Conservation (phyloP, 2,329 filamentous ascomycete genomes). For the Fusarium burgessii region DNA sequence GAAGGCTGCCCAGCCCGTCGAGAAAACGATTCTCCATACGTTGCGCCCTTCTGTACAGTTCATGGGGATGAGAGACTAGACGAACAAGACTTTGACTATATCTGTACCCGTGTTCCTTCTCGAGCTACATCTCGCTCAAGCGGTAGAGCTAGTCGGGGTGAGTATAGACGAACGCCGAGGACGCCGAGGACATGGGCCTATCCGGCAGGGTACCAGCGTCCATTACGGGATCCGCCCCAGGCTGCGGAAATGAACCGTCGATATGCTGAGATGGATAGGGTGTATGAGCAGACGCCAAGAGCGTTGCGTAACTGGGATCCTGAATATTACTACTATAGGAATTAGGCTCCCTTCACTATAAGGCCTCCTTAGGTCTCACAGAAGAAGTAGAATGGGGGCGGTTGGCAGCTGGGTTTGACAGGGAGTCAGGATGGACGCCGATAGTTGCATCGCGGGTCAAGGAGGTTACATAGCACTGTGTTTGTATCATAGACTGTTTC, state of each 20-base stretch:
- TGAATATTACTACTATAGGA: not conserved
- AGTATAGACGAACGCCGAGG: not conserved
- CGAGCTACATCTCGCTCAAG: not conserved
- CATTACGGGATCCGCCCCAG: not conserved
- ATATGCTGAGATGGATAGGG: not conserved
- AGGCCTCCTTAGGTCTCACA: not conserved
- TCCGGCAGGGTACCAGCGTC: not conserved
- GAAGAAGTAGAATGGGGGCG: not conserved
- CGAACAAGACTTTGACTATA: fast-evolving
- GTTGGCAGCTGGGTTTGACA: not conserved
- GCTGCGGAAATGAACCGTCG: not conserved
- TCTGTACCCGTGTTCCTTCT: fast-evolving
- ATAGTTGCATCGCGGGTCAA: too few species aligned
- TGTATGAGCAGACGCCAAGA: not conserved
- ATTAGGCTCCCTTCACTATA: not conserved
- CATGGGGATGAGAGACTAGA: not conserved
- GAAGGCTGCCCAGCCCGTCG: not conserved
- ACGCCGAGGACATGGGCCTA: not conserved
- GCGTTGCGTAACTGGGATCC: too few species aligned
- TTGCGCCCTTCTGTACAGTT: not conserved
- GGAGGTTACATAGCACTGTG: not conserved
- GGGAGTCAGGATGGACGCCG: not conserved
- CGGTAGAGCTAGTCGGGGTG: not conserved
- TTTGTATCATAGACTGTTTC: not conserved
- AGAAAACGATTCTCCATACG: not conserved